phyloP scores from a whole-genome alignment of 768 basidiomycete species.

The Leccinum sublutescens region DNA sequence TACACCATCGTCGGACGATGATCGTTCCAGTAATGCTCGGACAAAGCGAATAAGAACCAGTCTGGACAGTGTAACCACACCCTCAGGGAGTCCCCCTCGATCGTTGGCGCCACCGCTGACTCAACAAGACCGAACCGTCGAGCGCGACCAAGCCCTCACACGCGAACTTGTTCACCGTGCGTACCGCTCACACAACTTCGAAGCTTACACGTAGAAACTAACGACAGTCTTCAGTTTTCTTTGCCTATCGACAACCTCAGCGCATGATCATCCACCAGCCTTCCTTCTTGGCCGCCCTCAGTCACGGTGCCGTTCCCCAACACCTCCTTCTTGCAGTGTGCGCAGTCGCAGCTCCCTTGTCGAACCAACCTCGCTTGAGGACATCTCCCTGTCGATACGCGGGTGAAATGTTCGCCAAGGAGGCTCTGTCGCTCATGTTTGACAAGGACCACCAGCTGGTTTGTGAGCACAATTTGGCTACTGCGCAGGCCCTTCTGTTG shows the following conservation, averaged over 20 bases:
- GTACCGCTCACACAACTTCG: conserved; percentile 23
- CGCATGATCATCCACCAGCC: conserved; percentile 78
- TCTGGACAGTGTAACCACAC: conserved; percentile 37
- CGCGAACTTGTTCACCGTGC: conserved; percentile 73
- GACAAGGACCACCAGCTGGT: conserved; percentile 60
- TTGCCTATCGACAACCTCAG: conserved; percentile 77
- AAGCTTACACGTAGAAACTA: not conserved
- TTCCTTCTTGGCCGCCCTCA: conserved; percentile 65
- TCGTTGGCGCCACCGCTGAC: conserved; percentile 35
- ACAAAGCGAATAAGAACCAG: conserved; percentile 54
- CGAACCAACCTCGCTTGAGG: conserved; percentile 61
- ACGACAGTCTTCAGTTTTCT: conserved; percentile 56
- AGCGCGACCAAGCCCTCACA: conserved; percentile 60
- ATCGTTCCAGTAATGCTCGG: conserved; percentile 39
- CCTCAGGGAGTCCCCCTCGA: conserved; percentile 29
- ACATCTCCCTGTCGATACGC: conserved; percentile 55
- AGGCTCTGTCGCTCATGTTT: conserved; percentile 68
- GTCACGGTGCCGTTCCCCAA: conserved; percentile 63
- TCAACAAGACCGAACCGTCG: conserved; percentile 41
- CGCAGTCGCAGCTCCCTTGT: conserved; percentile 75
- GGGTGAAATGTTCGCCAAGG: conserved; percentile 52
- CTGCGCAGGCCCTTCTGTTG: conserved; percentile 74
- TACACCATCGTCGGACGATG: conserved; percentile 36
- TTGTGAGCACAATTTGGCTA: conserved; percentile 62
- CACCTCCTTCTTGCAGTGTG: conserved; percentile 74